These are phyloP conservation scores for Fusarium abutilonis DNA, from an alignment of 2,329 filamentous ascomycete species.

Conservation along the genomic window DNA sequence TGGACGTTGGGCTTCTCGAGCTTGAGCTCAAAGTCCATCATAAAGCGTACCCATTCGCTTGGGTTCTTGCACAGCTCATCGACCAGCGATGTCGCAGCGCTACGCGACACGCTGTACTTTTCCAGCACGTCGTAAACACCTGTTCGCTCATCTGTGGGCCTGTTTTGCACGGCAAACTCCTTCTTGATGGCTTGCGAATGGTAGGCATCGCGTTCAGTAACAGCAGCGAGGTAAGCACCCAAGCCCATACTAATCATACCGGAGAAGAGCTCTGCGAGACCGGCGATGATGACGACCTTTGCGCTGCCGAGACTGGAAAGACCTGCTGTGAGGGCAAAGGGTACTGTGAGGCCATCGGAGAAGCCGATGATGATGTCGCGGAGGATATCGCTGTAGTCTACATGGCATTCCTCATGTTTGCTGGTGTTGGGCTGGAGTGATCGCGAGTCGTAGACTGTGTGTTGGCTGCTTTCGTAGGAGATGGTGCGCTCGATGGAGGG, in stretches of 20 bases:
- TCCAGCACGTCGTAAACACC: conserved; percentile 62
- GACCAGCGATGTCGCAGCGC: conserved; percentile 57
- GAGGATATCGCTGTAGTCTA: conserved; percentile 58
- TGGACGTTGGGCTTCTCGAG: conserved; percentile 57
- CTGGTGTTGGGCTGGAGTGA: conserved; percentile 39
- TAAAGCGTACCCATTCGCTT: conserved; percentile 64
- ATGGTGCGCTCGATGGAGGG: conserved; percentile 45
- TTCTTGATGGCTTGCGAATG: conserved; percentile 60
- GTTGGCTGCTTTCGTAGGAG: conserved; percentile 34
- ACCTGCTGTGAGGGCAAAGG: conserved; percentile 81
- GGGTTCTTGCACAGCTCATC: conserved; percentile 60
- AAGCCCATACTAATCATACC: conserved; percentile 83
- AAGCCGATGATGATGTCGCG: conserved; percentile 79
- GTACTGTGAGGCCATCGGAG: conserved; percentile 81
- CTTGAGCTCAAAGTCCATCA: conserved; percentile 68
- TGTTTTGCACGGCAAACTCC: conserved; percentile 54
- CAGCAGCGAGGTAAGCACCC: conserved; percentile 75
- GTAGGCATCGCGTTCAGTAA: conserved; percentile 64
- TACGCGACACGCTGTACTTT: conserved; percentile 59
- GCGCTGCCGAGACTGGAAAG: conserved; percentile 73
- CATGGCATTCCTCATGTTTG: conserved; percentile 42
- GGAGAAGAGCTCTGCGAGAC: conserved; percentile 78
- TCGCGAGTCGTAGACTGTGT: conserved; percentile 26
- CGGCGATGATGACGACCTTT: conserved; percentile 74
- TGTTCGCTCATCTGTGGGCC: conserved; percentile 57